These are phyloP conservation scores for Saturnispora dispora DNA, from an alignment of 805 yeast genomes.

Conservation along the genomic window DNA sequence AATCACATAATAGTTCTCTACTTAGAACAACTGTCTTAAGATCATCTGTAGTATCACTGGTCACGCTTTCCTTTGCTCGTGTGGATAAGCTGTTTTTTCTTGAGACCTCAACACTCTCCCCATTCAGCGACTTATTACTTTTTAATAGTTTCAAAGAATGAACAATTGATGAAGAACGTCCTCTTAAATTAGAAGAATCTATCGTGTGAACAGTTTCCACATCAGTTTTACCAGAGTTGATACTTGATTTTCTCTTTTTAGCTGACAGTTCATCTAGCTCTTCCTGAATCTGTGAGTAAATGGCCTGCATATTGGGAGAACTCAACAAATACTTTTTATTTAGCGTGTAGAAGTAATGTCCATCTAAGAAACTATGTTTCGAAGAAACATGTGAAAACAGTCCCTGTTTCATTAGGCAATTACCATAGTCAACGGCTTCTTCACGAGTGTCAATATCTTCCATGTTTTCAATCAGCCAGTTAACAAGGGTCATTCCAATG, in stretches of 20 bases:
- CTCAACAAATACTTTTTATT: constrained; percentile 37
- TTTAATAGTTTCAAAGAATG: constrained; percentile 4
- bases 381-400: constrained; percentile 74
- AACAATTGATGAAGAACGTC: constrained; percentile 3
- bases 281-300: constrained; percentile 1
- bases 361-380: constrained; percentile 81
- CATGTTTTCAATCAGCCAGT: constrained; percentile 74
- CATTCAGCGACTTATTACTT: background rate
- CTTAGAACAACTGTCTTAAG: constrained; percentile 45
- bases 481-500: constrained; percentile 75
- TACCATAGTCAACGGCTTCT: constrained; percentile 77
- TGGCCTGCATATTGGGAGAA: constrained; percentile 5
- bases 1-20: constrained; percentile 55
- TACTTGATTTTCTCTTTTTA: constrained; percentile 3
- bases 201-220: constrained; percentile 1
- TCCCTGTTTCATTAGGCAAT: constrained; percentile 59
- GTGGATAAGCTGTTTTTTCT: background rate
- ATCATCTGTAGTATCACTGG: constrained; percentile 7
- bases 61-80: background rate
- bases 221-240: constrained; percentile 3
- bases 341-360: constrained; percentile 81
- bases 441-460: constrained; percentile 75
- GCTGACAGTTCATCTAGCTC: background rate
- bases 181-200: background rate
- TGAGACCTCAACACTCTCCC: background rate